Evolutionary conservation across 257 asterid genomes (phyloP).

Genomic region (Scutellaria barbata): DNA sequence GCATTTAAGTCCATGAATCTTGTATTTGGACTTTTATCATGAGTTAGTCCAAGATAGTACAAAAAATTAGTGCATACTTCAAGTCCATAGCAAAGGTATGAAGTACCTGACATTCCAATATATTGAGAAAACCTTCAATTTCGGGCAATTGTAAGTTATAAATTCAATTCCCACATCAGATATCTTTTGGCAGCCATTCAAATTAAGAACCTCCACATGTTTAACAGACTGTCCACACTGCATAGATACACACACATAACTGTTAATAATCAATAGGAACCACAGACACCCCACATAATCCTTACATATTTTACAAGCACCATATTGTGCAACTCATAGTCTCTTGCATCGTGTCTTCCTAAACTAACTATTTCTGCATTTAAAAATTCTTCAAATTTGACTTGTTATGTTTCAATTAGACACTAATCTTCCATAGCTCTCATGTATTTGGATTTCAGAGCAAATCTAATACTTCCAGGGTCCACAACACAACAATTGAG

Average conservation of each 20-base stretch:
- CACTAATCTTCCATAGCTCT: background rate
- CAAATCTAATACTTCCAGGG: background rate
- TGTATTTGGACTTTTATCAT: slow-evolving; percentile 17
- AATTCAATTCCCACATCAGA: slow-evolving; percentile 77
- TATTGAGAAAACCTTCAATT: slow-evolving; percentile 68
- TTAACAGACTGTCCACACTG: slow-evolving; percentile 63
- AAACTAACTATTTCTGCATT: background rate
- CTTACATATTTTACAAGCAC: background rate
- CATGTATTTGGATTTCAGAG: slow-evolving; percentile 5
- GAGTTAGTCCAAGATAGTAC: slow-evolving; percentile 1
- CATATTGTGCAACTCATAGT: background rate
- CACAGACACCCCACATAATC: background rate
- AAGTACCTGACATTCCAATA: slow-evolving; percentile 94
- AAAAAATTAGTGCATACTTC: background rate
- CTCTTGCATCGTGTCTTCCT: background rate
- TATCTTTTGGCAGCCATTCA: slow-evolving; percentile 94
- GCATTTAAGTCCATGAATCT: slow-evolving; percentile 18
- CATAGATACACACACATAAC: slow-evolving; percentile 32
- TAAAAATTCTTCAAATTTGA: background rate
- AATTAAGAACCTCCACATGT: slow-evolving; percentile 72
- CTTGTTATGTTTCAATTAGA: background rate
- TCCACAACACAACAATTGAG: background rate
- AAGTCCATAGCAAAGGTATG: slow-evolving; percentile 18
- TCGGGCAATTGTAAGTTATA: slow-evolving; percentile 61
- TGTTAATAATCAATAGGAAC: slow-evolving; percentile 22